A percentile compares a stretch with the other conserved stretches of the same genome.
phyloP scores from a whole-genome alignment of 1,139 yeast genomes.

The Suhomyces wounanorum region DNA sequence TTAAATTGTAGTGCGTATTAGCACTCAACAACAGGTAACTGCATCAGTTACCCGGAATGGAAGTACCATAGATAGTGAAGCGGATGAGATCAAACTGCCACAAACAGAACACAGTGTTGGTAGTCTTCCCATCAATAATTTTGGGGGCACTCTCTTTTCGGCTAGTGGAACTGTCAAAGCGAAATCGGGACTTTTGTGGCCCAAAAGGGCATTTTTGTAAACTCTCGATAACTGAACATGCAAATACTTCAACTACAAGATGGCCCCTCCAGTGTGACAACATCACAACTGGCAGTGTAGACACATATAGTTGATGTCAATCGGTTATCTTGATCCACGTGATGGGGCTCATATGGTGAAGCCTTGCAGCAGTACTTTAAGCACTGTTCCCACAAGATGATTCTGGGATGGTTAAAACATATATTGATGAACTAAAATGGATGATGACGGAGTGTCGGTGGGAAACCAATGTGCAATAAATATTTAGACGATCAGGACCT shows the following conservation, averaged over 20 bases:
- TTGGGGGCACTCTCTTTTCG: too few species aligned
- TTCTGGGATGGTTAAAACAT: neutral
- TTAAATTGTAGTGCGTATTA: too few species aligned
- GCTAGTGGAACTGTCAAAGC: too few species aligned
- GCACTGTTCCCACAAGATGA: neutral
- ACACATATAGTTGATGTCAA: too few species aligned
- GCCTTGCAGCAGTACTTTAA: neutral
- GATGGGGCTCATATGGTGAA: neutral
- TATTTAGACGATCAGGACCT: neutral
- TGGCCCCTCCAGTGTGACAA: too few species aligned
- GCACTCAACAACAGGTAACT: too few species aligned
- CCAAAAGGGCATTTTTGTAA: too few species aligned
- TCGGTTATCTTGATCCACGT: neutral
- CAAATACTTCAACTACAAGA: too few species aligned
- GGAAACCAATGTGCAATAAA: neutral
- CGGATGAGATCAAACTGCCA: neutral
- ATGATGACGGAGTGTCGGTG: neutral
- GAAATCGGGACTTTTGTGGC: too few species aligned
- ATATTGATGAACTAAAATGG: slow-evolving; percentile 2
- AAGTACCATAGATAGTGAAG: neutral
- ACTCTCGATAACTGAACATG: too few species aligned
- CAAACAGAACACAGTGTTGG: neutral
- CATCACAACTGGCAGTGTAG: too few species aligned
- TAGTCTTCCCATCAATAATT: too few species aligned
- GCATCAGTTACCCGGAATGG: neutral